Percentiles rank a stretch among this genome's conserved stretches.
Evolutionary conservation across 2,329 filamentous ascomycete species (phyloP).

Genomic region (Diaporthe caulivora): DNA sequence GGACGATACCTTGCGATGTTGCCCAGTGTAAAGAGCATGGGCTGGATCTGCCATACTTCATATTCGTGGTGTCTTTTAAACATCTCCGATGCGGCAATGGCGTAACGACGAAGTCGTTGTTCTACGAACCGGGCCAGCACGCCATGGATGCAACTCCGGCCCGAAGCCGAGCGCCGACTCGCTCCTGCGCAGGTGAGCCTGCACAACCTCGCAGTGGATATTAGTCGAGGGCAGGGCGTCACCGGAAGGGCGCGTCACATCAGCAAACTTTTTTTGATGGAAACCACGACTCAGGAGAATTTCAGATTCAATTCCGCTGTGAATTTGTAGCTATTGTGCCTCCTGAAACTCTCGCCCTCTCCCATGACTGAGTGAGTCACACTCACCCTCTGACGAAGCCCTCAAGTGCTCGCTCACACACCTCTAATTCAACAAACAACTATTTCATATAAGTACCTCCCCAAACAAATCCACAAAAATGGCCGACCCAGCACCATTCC

Average conservation of each 20-base stretch:
- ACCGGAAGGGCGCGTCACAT: not conserved
- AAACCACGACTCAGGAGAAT: not conserved
- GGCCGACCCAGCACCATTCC: slow-evolving; percentile 6
- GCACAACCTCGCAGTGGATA: not conserved
- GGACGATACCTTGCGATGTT: no score
- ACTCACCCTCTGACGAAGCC: not conserved
- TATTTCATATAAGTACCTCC: rapidly evolving
- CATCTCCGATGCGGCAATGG: not conserved
- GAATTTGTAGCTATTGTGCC: not conserved
- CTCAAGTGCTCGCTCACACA: no score
- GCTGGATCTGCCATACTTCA: no score
- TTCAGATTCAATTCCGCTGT: not conserved
- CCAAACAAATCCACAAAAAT: not conserved
- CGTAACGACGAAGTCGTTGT: not conserved
- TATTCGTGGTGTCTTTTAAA: no score
- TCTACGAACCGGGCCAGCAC: not conserved
- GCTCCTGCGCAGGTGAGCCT: slow-evolving; percentile 23
- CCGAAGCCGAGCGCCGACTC: slow-evolving; percentile 26
- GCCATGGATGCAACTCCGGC: not conserved
- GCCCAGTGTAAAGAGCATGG: no score
- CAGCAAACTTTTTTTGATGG: not conserved
- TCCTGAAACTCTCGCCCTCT: not conserved
- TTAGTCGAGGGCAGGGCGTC: not conserved
- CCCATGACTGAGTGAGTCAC: not conserved
- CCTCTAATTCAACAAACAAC: not conserved